A percentile compares a stretch with the other conserved stretches of the same genome.
phyloP scores from a whole-genome alignment of 306 rosid genomes.

The Cyclanthera cordifolia region DNA sequence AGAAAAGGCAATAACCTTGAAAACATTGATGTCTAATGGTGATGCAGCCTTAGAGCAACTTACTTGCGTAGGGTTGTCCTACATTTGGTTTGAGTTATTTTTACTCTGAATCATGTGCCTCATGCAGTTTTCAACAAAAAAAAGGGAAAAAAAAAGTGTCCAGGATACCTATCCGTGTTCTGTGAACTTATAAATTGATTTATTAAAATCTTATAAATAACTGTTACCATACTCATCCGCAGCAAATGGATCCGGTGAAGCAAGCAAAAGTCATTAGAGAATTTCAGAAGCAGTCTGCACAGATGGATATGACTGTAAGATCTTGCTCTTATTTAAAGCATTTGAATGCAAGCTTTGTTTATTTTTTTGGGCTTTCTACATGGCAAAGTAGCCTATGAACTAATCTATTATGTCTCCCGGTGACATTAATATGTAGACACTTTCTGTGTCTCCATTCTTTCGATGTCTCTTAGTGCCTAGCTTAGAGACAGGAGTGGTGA shows the following conservation, averaged over 20 bases:
- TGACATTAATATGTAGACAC: too few species aligned
- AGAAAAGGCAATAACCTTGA: too few species aligned
- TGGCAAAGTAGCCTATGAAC: background rate
- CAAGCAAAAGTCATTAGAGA: slow-evolving; percentile 68
- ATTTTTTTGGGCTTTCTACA: background rate
- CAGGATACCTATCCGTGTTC: background rate
- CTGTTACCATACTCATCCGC: slow-evolving; percentile 24
- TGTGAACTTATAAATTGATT: background rate
- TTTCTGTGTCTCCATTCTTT: too few species aligned
- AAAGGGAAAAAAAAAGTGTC: background rate
- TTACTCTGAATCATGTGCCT: background rate
- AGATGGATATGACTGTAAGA: slow-evolving; percentile 99
- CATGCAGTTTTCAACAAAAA: background rate
- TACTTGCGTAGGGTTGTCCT: background rate
- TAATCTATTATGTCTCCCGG: background rate
- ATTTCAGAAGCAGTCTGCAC: slow-evolving; percentile 96
- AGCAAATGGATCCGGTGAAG: slow-evolving; percentile 91
- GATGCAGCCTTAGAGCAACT: background rate
- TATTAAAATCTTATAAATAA: slow-evolving; percentile 2
- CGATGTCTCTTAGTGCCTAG: too few species aligned
- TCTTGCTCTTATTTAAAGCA: slow-evolving; percentile 10
- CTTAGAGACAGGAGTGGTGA: too few species aligned
- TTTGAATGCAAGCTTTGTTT: slow-evolving; percentile 1
- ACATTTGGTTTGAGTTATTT: background rate
- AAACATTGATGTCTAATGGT: background rate